Evolutionary conservation across 2,329 filamentous ascomycete species (phyloP), one percentile per base, ranked within the genome.

Genomic region (Ophiosphaerella herpotricha): DNA sequence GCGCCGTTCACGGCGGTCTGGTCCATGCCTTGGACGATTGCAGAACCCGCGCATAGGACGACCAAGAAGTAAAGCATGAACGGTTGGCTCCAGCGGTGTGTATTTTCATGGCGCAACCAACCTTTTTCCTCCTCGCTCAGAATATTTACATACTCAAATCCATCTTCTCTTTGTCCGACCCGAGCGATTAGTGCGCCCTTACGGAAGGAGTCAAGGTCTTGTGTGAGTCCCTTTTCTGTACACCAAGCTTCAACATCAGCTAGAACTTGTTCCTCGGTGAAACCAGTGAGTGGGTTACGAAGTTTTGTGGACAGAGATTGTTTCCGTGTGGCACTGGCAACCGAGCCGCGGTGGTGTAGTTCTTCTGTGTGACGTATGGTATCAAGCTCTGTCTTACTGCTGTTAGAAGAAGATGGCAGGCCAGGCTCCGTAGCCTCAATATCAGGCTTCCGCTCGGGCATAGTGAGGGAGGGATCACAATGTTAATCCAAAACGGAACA

Each of bases 31-130:
- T 89, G 87, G 0, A 89, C 87, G 21, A 85, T 85, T 13, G 87
- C 87, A 37, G 82, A 86, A 16, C 84, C 77, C n/a, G 84, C 87
- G 61, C 85, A 88, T 32, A 86, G 77, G 51, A 85, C 65, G 55
- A 90, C 84, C 7, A 89, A 79, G 43, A 85, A 77, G 68, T 88
- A 89, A 41, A 90, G 78, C 67, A 82, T 81, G 55, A 68, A 76
- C 0, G 87, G 86, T 60, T 91, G 87, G 5, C 80, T 82, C 88
- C 88, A 91, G 53, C 84, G 85, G 63, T 88, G 80, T 1, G 80
- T 81, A 35, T 82, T 78, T 64, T 91, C 88, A 14, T 80, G 77
- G 9, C 80, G 75, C 34, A 91, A 72, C 5, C 82, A 75, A 2
- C 77, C 72, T 35, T 77, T 78, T 65, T 91, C 88, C 9, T 82